Conservation (phyloP, 371 early-diverging fungal species). For the Haplosporangium sp. region DNA sequence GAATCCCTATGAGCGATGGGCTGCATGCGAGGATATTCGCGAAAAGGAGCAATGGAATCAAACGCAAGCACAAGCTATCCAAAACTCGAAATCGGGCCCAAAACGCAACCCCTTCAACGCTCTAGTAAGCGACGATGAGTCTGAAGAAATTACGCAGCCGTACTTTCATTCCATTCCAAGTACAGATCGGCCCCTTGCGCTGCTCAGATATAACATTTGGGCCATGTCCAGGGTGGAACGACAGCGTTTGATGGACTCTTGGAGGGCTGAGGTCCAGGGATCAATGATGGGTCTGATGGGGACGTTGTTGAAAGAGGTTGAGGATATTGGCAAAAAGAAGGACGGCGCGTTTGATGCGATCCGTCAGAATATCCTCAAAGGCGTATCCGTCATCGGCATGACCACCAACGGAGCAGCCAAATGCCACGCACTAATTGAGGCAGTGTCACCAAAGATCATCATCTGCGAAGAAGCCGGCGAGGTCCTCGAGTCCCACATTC, state of each 20-base stretch:
- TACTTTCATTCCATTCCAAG: too few relatives aligned
- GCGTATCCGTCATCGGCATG: slow-evolving; percentile 66
- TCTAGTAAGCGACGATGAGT: too few relatives aligned
- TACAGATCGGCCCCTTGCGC: slow-evolving; percentile 35
- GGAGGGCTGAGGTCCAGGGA: slow-evolving; percentile 43
- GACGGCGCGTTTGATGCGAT: slow-evolving; percentile 47
- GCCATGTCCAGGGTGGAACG: slow-evolving; percentile 57
- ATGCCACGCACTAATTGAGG: slow-evolving; percentile 60
- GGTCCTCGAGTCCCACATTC: slow-evolving; percentile 77
- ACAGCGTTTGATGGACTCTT: slow-evolving; percentile 44
- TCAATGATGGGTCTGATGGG: slow-evolving; percentile 23
- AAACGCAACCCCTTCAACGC: too few relatives aligned
- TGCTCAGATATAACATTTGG: slow-evolving; percentile 55
- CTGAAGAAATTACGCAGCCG: too few relatives aligned
- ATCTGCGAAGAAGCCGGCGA: slow-evolving; percentile 85
- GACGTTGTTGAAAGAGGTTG: slow-evolving; percentile 19
- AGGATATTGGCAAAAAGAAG: slow-evolving; percentile 21
- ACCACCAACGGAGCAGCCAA: slow-evolving; percentile 68
- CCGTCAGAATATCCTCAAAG: slow-evolving; percentile 47
- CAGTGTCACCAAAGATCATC: slow-evolving; percentile 65
- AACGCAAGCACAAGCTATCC: not conserved
- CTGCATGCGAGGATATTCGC: not conserved
- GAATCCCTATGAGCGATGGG: not conserved
- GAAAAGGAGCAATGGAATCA: not conserved
- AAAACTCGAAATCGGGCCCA: not conserved